These are phyloP conservation scores for Pleurotus djamor DNA, from an alignment of 768 basidiomycete genomes.

Conservation along the genomic window DNA sequence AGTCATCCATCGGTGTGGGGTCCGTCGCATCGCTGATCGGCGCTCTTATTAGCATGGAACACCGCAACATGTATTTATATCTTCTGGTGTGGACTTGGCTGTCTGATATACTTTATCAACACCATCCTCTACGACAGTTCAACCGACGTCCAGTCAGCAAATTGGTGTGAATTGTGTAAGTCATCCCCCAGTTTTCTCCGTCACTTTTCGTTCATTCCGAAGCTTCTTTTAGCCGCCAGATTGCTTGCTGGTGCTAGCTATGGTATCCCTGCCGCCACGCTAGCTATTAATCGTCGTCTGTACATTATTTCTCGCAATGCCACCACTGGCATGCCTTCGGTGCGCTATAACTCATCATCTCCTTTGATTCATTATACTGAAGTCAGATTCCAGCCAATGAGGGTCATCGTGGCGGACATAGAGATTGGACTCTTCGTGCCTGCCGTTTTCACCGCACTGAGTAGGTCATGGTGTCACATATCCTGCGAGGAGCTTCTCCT, in stretches of 20 bases:
- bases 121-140: slow-evolving; percentile 31
- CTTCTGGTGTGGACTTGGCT: slow-evolving; percentile 39
- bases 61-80: slow-evolving; percentile 53
- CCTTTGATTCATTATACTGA: not conserved
- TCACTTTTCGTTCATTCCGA: not conserved
- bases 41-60: slow-evolving; percentile 35
- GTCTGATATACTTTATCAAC: slow-evolving; percentile 43
- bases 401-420: not conserved
- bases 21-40: not conserved
- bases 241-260: not conserved
- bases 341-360: not conserved
- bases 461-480: not conserved
- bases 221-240: not conserved
- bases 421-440: slow-evolving; percentile 6
- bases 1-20: not conserved
- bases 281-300: slow-evolving; percentile 9
- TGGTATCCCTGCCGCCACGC: slow-evolving; percentile 3
- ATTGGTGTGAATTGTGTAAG: slow-evolving; percentile 4
- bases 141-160: not conserved
- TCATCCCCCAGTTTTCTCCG: not conserved
- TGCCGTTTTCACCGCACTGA: not conserved
- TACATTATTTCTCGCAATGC: slow-evolving; percentile 7
- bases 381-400: not conserved
- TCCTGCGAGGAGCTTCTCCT: too few relatives aligned
- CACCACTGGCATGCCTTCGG: not conserved